phyloP scores from a whole-genome alignment of 768 basidiomycete species.

The Russula brevipes region DNA sequence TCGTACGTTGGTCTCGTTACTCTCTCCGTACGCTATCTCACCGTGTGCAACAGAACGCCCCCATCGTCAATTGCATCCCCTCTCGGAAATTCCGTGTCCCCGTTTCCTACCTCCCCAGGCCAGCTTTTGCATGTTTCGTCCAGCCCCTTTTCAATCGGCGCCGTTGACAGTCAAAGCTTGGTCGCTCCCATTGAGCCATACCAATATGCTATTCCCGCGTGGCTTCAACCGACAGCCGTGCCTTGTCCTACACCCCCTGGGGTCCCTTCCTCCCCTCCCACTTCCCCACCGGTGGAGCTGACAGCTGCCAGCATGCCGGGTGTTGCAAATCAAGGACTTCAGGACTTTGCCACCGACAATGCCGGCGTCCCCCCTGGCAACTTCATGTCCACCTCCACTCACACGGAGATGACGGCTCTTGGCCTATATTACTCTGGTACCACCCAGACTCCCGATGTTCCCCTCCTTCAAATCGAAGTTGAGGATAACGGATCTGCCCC shows the following conservation, averaged over 20 bases:
- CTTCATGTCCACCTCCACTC: not conserved
- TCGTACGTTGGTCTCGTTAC: not conserved
- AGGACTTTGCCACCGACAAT: not conserved
- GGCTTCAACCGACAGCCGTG: not conserved
- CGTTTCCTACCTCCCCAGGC: not conserved
- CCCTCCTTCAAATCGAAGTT: not conserved
- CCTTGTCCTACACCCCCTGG: not conserved
- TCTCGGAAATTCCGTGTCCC: not conserved
- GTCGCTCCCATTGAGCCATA: not conserved
- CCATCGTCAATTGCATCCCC: conserved; percentile 12
- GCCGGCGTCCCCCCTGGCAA: not conserved
- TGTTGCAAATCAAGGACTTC: not conserved
- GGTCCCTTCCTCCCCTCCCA: not conserved
- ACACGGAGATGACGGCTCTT: not conserved
- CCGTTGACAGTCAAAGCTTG: not conserved
- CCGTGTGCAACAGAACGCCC: not conserved
- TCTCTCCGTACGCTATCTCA: not conserved
- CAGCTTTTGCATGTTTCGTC: not conserved
- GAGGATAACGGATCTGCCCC: not conserved
- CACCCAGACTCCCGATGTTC: not conserved
- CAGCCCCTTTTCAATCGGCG: not conserved
- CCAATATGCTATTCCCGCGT: not conserved
- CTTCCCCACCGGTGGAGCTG: not conserved
- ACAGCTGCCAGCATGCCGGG: not conserved
- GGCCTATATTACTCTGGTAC: conserved; percentile 10